These are phyloP conservation scores for Penicillium soppii DNA, from an alignment of 495 filamentous ascomycete genomes.

Conservation along the genomic window DNA sequence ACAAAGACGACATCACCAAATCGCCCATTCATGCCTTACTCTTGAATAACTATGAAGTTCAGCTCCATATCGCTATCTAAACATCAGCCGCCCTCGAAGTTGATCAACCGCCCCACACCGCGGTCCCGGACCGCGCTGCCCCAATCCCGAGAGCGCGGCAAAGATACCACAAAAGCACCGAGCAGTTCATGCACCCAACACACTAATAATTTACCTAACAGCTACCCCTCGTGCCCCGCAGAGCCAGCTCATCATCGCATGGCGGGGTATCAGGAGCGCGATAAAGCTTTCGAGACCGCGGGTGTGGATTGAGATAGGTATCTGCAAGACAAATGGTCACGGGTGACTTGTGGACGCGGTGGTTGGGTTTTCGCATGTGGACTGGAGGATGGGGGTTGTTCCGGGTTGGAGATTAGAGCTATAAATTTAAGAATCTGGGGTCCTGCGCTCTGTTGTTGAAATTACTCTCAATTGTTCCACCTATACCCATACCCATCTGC, in stretches of 20 bases:
- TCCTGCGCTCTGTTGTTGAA: background rate
- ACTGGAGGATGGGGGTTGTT: background rate
- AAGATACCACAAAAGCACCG: background rate
- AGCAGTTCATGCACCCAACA: background rate
- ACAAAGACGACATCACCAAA: too few relatives aligned
- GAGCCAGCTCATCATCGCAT: background rate
- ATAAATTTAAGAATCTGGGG: background rate
- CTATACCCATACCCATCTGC: too few relatives aligned
- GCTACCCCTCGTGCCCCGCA: constrained; percentile 4
- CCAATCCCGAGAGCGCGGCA: background rate
- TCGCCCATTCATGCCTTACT: too few relatives aligned
- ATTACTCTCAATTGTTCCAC: background rate
- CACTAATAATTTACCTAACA: background rate
- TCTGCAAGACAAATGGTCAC: background rate
- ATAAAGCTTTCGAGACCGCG: background rate
- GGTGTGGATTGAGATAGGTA: background rate
- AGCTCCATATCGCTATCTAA: too few relatives aligned
- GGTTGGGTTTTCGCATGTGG: background rate
- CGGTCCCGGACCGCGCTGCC: constrained; percentile 5
- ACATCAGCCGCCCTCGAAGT: too few relatives aligned
- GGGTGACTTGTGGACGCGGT: background rate
- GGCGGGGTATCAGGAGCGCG: constrained; percentile 2
- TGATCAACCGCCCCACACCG: constrained; percentile 5
- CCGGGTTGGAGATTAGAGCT: background rate
- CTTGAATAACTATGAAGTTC: too few relatives aligned